Evolutionary conservation across 2,329 filamentous ascomycete genomes (phyloP).

Genomic region (Calonectria pseudoreteaudii): DNA sequence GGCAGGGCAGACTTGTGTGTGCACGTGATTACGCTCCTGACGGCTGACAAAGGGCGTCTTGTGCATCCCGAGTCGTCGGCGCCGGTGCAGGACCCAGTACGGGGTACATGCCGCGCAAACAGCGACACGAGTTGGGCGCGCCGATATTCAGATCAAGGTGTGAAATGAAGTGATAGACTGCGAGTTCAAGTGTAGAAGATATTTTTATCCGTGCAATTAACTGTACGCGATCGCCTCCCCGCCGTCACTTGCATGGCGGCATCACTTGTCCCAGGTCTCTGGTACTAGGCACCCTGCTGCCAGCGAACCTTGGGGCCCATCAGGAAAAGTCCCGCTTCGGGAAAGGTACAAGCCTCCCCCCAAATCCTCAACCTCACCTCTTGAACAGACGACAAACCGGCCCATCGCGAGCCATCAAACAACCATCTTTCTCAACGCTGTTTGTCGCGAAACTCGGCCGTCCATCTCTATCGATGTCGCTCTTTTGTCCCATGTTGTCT

Average conservation of each 20-base stretch:
- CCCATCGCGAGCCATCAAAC: conserved; percentile 64
- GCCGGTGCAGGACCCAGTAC: conserved; percentile 34
- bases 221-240: conserved; percentile 8
- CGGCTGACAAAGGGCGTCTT: conserved; percentile 27
- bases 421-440: conserved; percentile 56
- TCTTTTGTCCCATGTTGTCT: conserved; percentile 62
- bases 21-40: conserved; percentile 24
- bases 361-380: conserved; percentile 68
- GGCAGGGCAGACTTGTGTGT: neutral
- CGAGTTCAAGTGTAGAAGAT: neutral
- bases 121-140: conserved; percentile 21
- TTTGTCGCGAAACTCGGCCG: conserved; percentile 52
- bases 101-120: conserved; percentile 34
- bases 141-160: conserved; percentile 9
- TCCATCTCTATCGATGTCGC: conserved; percentile 66
- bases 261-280: conserved; percentile 29
- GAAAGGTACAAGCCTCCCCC: conserved; percentile 54
- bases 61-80: conserved; percentile 33
- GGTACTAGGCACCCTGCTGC: conserved; percentile 34
- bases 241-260: conserved; percentile 20
- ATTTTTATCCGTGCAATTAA: neutral
- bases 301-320: conserved; percentile 38
- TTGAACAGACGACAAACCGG: conserved; percentile 64
- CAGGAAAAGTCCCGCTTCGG: conserved; percentile 54
- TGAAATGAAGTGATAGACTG: conserved; percentile 3